Conservation (phyloP, 805 yeast species). For the Candida incommunis region DNA sequence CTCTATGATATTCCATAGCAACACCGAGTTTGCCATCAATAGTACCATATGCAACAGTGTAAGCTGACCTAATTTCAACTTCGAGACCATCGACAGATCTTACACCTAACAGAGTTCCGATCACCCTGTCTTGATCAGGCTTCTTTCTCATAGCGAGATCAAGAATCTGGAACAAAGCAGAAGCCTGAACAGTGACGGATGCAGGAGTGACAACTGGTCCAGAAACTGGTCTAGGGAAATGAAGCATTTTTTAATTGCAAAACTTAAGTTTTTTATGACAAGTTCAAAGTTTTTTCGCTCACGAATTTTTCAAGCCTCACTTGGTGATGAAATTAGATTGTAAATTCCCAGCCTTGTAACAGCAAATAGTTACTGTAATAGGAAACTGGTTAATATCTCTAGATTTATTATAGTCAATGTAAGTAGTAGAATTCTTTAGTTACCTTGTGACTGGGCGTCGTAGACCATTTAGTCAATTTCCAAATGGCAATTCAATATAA, state of each 20-base stretch:
- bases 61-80: constrained; percentile 60
- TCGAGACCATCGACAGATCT: constrained; percentile 75
- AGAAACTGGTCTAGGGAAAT: not conserved
- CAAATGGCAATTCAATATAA: no score
- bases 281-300: not conserved
- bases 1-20: constrained; percentile 61
- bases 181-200: constrained; percentile 43
- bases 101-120: constrained; percentile 71
- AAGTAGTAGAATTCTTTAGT: no score
- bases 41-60: constrained; percentile 62
- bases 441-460: no score
- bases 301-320: not conserved
- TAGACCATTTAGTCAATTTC: no score
- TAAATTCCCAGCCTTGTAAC: no score
- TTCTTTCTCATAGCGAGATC: constrained; percentile 52
- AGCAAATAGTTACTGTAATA: no score
- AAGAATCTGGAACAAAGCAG: constrained; percentile 63
- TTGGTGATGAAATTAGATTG: no score
- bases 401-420: no score
- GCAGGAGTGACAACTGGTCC: constrained; percentile 23
- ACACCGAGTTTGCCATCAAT: constrained; percentile 58
- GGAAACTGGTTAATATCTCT: no score
- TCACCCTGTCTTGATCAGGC: constrained; percentile 42
- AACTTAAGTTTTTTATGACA: not conserved
- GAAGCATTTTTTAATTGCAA: not conserved